Percentiles rank a stretch among this genome's conserved stretches.
Conservation (phyloP, 805 yeast species). For the Candida ovalis region DNA sequence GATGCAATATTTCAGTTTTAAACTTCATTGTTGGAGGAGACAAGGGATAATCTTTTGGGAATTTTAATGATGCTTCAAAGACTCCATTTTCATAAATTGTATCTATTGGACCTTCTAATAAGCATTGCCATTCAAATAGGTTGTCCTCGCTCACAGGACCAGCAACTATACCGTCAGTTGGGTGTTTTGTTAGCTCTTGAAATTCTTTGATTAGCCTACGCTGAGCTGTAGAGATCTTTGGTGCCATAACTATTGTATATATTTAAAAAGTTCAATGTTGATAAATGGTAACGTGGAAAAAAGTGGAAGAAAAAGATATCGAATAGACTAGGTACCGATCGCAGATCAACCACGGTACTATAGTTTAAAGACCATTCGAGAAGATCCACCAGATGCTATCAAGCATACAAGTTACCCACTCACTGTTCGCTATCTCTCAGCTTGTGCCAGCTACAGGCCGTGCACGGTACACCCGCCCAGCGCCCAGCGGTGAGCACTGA, state of each 20-base stretch:
- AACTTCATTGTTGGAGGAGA: conserved; percentile 60
- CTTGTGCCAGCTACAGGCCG: too few species aligned
- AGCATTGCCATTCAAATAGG: conserved; percentile 51
- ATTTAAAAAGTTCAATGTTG: not conserved
- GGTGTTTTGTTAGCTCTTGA: conserved; percentile 77
- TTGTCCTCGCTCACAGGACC: conserved; percentile 72
- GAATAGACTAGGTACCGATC: too few species aligned
- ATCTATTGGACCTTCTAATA: conserved; percentile 49
- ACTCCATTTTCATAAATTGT: conserved; percentile 55
- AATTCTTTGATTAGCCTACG: conserved; percentile 83
- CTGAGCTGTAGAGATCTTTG: conserved; percentile 53
- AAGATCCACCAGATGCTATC: too few species aligned
- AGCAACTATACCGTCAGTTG: conserved; percentile 95
- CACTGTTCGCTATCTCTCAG: too few species aligned
- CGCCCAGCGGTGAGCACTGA: too few species aligned
- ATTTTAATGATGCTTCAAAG: conserved; percentile 46
- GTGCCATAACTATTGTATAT: conserved; percentile 15
- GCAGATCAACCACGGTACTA: not conserved
- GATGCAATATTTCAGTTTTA: conserved; percentile 83
- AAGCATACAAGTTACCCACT: too few species aligned
- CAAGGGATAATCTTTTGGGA: conserved; percentile 53
- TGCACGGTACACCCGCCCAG: too few species aligned
- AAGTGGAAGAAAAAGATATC: too few species aligned
- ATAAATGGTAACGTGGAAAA: too few species aligned
- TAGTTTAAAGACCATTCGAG: too few species aligned